Percentiles rank a stretch among this genome's conserved stretches.
These are phyloP conservation scores for Eudorina sp. DNA, from an alignment of 139 green algal species.

Conservation along the genomic window DNA sequence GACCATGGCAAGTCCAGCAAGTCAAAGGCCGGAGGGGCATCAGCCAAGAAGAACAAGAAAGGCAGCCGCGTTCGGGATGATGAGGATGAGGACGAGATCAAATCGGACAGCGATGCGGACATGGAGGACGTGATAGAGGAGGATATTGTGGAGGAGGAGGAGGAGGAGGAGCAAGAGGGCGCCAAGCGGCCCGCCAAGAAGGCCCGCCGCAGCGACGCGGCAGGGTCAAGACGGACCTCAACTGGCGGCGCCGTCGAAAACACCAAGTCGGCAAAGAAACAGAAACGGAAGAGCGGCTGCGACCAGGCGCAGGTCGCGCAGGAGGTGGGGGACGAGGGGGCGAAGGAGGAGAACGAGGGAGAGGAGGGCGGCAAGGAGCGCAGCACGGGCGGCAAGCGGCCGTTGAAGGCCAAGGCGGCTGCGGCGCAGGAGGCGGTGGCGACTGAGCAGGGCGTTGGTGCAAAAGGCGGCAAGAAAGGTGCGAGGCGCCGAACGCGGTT, in stretches of 20 bases:
- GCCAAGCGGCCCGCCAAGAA: not conserved
- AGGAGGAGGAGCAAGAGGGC: not conserved
- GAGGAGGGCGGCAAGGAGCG: not conserved
- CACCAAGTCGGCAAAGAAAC: not conserved
- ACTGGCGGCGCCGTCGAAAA: not conserved
- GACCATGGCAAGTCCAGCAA: not conserved
- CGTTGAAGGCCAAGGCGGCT: not conserved
- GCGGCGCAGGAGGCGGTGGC: not conserved
- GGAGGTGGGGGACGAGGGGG: not conserved
- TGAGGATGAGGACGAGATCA: not conserved
- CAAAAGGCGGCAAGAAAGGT: not conserved
- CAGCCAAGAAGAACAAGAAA: not conserved
- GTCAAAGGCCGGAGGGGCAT: not conserved
- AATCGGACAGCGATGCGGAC: no score
- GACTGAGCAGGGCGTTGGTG: not conserved
- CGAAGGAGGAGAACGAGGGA: not conserved
- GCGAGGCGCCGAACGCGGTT: no score
- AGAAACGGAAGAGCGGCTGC: constrained; percentile 1
- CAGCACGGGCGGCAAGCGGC: not conserved
- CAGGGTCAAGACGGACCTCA: not conserved
- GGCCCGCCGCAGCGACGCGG: not conserved
- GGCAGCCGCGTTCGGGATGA: not conserved
- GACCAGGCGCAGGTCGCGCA: not conserved
- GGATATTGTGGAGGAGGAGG: not conserved
- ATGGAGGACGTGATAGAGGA: no score